These are phyloP conservation scores for Chaetomium olivaceum DNA, from an alignment of 2,329 filamentous ascomycete genomes.

Conservation along the genomic window DNA sequence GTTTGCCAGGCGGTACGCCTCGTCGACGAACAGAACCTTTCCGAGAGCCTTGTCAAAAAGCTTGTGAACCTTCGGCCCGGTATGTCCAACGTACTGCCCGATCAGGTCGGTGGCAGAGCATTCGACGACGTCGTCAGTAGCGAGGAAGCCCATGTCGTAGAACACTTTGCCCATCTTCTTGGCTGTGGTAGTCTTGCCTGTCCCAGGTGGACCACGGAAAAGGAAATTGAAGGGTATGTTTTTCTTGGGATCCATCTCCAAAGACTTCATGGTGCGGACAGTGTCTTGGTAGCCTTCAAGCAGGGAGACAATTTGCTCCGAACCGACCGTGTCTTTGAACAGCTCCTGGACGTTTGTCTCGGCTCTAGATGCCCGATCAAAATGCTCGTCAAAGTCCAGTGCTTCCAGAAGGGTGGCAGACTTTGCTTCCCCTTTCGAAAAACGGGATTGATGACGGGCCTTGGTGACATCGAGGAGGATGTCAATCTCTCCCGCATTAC, in stretches of 20 bases:
- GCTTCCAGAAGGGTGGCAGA: conserved; percentile 36
- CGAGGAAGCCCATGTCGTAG: conserved; percentile 71
- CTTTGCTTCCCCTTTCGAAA: conserved; percentile 30
- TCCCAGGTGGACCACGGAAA: conserved; percentile 68
- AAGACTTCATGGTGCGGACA: conserved; percentile 51
- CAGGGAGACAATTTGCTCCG: conserved; percentile 53
- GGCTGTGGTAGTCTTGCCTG: conserved; percentile 72
- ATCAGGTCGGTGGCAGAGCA: conserved; percentile 69
- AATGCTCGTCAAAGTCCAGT: conserved; percentile 60
- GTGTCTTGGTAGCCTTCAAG: conserved; percentile 57
- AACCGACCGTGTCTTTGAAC: conserved; percentile 61
- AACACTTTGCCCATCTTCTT: conserved; percentile 74
- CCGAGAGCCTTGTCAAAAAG: conserved; percentile 64
- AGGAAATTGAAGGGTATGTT: conserved; percentile 68
- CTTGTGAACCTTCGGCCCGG: conserved; percentile 64
- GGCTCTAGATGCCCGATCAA: conserved; percentile 51
- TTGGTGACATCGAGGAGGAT: conserved; percentile 64
- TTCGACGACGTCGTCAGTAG: conserved; percentile 60
- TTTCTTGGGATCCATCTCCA: conserved; percentile 56
- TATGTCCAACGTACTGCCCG: conserved; percentile 68
- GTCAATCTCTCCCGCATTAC: conserved; percentile 75
- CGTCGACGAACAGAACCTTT: conserved; percentile 69
- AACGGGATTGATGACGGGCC: conserved; percentile 37
- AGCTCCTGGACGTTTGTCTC: conserved; percentile 53
- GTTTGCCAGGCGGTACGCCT: conserved; percentile 65